Conservation (phyloP, 78 protist species). For the Ministeria vibrans region DNA sequence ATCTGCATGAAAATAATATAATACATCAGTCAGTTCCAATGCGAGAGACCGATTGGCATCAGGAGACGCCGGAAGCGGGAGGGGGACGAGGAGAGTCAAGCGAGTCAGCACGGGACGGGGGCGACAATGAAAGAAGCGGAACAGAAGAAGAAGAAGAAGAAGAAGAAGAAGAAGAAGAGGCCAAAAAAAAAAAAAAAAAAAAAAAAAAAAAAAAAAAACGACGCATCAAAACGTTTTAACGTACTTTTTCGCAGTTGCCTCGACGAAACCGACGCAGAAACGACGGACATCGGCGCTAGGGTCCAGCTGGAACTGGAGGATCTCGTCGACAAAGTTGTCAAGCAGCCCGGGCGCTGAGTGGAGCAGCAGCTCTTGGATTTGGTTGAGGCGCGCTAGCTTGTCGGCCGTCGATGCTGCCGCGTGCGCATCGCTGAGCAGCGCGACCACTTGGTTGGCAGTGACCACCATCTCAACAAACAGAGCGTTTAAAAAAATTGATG, state of each 20-base stretch:
- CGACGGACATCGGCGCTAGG: not conserved
- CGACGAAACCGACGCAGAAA: not conserved
- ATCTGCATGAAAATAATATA: too few species aligned
- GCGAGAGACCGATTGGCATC: too few species aligned
- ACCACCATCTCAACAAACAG: not conserved
- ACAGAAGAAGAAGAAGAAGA: not conserved
- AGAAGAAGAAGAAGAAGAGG: not conserved
- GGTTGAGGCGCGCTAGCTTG: not conserved
- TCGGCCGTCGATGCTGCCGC: too few species aligned
- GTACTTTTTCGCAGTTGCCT: not conserved
- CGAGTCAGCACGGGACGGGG: too few species aligned
- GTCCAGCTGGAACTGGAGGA: not conserved
- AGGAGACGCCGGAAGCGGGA: too few species aligned
- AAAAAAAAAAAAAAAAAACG: too few species aligned
- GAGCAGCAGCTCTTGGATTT: not conserved
- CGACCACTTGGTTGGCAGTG: too few species aligned
- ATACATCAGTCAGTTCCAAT: too few species aligned
- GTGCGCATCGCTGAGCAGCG: too few species aligned
- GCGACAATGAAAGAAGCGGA: not conserved
- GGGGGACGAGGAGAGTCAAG: too few species aligned
- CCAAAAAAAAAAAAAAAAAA: too few species aligned
- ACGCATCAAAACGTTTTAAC: too few species aligned
- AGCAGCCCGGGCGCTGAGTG: not conserved
- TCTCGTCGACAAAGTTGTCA: not conserved
- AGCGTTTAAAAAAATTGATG: not conserved